Conservation (phyloP, 140 eudicot genomes). For the Senecio squalidus region DNA sequence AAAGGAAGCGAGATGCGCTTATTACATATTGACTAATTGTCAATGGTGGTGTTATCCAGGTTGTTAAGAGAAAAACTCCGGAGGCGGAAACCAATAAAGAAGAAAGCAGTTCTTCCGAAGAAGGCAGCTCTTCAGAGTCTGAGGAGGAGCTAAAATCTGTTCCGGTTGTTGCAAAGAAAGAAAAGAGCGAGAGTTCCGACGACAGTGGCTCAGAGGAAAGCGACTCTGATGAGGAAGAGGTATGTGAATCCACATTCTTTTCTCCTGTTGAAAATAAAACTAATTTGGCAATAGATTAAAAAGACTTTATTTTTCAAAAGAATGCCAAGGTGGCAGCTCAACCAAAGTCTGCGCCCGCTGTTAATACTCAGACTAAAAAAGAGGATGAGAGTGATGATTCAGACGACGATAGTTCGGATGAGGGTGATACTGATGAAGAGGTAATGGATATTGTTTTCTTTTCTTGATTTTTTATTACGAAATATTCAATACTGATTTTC, state of each 20-base stretch:
- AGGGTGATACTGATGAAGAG: slow-evolving; percentile 2
- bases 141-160: neutral
- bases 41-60: too few relatives aligned
- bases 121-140: too few relatives aligned
- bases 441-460: neutral
- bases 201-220: neutral
- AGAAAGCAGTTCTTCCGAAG: neutral
- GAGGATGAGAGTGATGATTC: neutral
- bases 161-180: neutral
- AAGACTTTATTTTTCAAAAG: neutral
- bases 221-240: neutral
- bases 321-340: neutral
- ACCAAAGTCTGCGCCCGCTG: neutral
- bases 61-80: too few relatives aligned
- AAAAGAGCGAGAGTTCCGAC: neutral
- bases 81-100: neutral
- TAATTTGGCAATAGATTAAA: neutral
- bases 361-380: neutral
- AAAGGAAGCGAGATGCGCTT: too few relatives aligned
- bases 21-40: too few relatives aligned
- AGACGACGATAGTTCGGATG: neutral
- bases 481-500: too few relatives aligned
- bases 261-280: neutral
- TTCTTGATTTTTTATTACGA: neutral
- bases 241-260: neutral